Conservation (phyloP, 768 basidiomycete genomes). For the Lactarius evosmus region DNA sequence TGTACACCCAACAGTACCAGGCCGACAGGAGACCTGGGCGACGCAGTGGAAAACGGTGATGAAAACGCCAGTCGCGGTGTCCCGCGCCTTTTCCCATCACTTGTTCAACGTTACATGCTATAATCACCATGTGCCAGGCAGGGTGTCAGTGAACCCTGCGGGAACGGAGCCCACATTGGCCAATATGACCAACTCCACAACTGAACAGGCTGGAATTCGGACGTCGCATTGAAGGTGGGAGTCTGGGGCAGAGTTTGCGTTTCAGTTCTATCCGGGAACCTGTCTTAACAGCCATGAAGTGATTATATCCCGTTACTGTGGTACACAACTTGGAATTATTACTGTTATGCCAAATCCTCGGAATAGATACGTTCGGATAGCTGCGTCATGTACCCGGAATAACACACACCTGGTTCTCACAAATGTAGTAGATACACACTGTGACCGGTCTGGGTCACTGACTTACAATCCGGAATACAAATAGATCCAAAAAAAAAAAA, state of each 20-base stretch:
- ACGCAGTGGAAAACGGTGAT: not conserved
- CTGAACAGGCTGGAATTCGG: not conserved
- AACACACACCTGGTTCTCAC: not conserved
- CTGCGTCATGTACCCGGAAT: not conserved
- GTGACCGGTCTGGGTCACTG: too few species aligned
- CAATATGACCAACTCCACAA: not conserved
- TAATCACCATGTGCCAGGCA: not conserved
- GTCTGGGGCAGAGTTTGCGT: not conserved
- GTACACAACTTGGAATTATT: not conserved
- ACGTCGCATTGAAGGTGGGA: not conserved
- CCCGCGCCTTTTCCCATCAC: not conserved
- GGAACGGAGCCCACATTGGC: not conserved
- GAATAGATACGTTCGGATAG: not conserved
- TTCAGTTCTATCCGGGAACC: not conserved
- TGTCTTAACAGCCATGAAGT: not conserved
- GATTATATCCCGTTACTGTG: not conserved
- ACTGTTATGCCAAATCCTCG: not conserved
- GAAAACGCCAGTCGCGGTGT: not conserved
- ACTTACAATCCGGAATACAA: too few species aligned
- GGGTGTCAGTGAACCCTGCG: not conserved
- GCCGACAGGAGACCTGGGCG: not conserved
- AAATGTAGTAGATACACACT: too few species aligned
- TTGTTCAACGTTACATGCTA: not conserved
- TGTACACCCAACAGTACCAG: not conserved
- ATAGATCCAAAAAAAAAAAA: too few species aligned